phyloP scores from a whole-genome alignment of 305 asterid species.

The Ajuga reptans region DNA sequence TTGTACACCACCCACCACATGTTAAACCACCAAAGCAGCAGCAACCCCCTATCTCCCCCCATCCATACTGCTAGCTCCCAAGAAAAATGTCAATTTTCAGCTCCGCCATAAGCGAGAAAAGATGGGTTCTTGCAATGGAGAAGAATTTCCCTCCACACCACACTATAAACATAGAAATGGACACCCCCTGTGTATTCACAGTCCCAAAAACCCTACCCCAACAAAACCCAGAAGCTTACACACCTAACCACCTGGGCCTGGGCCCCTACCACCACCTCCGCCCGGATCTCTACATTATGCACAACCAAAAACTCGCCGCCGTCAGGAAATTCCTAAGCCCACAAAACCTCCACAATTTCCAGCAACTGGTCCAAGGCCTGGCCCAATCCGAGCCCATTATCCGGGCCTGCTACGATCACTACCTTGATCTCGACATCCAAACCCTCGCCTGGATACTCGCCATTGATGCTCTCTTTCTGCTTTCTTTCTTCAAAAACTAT shows the following conservation, averaged over 20 bases:
- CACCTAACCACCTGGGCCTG: constrained; percentile 40
- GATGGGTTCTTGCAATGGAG: constrained; percentile 39
- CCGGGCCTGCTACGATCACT: constrained; percentile 38
- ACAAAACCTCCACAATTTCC: constrained; percentile 20
- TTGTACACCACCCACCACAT: too few relatives aligned
- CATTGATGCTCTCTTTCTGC: constrained; percentile 36
- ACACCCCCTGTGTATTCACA: constrained; percentile 31
- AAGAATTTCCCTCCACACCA: constrained; percentile 26
- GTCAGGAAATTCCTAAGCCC: constrained; percentile 22
- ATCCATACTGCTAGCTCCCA: neutral
- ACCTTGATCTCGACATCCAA: constrained; percentile 34
- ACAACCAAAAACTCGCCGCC: constrained; percentile 35
- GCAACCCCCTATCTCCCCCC: too few relatives aligned
- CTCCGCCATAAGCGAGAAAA: constrained; percentile 18
- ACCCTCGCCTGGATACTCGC: constrained; percentile 48
- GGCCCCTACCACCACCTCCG: constrained; percentile 52
- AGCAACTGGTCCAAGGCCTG: constrained; percentile 17
- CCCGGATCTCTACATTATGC: constrained; percentile 36
- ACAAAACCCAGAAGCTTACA: constrained; percentile 38
- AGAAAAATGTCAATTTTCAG: constrained; percentile 12
- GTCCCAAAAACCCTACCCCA: constrained; percentile 26
- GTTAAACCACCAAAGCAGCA: too few relatives aligned
- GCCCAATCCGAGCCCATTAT: constrained; percentile 25
- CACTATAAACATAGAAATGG: constrained; percentile 22
- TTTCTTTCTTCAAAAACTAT: constrained; percentile 22